Conservation (phyloP, 1,284 basidiomycete species). For the Trichosporon sp. region DNA sequence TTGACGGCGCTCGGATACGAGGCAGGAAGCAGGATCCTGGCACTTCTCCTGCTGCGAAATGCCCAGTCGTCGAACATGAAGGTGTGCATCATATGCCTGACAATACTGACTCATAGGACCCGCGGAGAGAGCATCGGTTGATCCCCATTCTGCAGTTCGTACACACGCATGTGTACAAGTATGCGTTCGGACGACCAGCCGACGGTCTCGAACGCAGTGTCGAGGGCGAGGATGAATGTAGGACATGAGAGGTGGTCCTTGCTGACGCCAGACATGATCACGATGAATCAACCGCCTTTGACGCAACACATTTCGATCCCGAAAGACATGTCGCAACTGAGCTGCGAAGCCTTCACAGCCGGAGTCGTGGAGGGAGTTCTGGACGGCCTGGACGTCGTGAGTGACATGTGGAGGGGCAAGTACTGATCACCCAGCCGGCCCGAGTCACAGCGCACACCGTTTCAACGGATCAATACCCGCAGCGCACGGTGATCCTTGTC, state of each 20-base stretch:
- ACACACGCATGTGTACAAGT: constrained; percentile 90
- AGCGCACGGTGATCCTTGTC: constrained; percentile 87
- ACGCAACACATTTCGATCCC: constrained; percentile 91
- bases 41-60: constrained; percentile 52
- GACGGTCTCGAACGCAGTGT: constrained; percentile 95
- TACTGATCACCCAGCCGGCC: constrained; percentile 68
- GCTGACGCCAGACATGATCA: constrained; percentile 81
- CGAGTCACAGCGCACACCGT: constrained; percentile 96
- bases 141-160: constrained; percentile 86
- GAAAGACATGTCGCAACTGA: constrained; percentile 88
- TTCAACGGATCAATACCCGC: constrained; percentile 75
- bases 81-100: constrained; percentile 57
- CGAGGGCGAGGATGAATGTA: constrained; percentile 93
- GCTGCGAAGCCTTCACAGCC: constrained; percentile 94
- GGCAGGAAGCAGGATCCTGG: constrained; percentile 75
- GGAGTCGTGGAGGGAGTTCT: constrained; percentile 96
- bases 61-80: constrained; percentile 51
- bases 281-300: constrained; percentile 90
- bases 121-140: constrained; percentile 84
- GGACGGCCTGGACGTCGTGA: constrained; percentile 90
- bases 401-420: constrained; percentile 45
- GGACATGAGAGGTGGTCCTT: constrained; percentile 39
- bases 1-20: constrained; percentile 88
- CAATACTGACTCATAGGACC: constrained; percentile 67
- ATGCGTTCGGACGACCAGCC: constrained; percentile 88